Evolutionary conservation across 441 rosid genomes (phyloP), one percentile per base, ranked within the genome.

Genomic region (Syzygium malaccense): DNA sequence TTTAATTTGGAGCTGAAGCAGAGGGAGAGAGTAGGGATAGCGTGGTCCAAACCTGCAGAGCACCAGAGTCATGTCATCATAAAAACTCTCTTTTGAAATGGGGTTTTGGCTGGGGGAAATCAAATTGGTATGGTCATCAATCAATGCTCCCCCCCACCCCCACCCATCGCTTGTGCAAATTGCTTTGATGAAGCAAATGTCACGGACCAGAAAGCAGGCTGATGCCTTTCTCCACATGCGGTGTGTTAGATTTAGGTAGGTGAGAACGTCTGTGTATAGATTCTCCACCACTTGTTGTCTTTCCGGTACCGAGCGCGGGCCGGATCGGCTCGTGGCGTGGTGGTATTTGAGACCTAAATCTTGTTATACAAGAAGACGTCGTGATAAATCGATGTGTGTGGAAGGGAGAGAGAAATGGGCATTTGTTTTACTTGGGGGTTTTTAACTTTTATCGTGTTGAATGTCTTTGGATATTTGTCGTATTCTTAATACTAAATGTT

Each of bases 401-500:
- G n/a, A n/a, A n/a, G n/a, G n/a, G n/a, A n/a, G n/a, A n/a, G n/a
- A n/a, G n/a, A n/a, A n/a, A 64, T 30, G 71, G 71, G 37, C 4
- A 64, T 15, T 30, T 37, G 4, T 30, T 12, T 32, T 32, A 6
- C 71, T 0, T 14, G 0, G 30, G 83, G 83, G 11, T 37, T 12
- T 12, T 71, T 20, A 23, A 12, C 51, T 12, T 12, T 0, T 20
- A 26, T 19, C 8, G 8, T 5, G 37, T 68, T 11, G 14, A 19
- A 19, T 33, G 14, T 10, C 3, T 68, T 41, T 18, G 14, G 79
- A 33, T 5, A 33, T 68, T 19, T 68, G 48, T 68, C 79, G 25
- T 10, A 10, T 57, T 57, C 0, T 1, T 68, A 19, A 18, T 10
- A 9, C 18, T 1, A 19, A 5, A 9, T 9, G 14, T 37, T 68